Percentiles rank a stretch among this genome's conserved stretches.
Conservation (phyloP, 23 red algal genomes). For the Agarophyton chilense region DNA sequence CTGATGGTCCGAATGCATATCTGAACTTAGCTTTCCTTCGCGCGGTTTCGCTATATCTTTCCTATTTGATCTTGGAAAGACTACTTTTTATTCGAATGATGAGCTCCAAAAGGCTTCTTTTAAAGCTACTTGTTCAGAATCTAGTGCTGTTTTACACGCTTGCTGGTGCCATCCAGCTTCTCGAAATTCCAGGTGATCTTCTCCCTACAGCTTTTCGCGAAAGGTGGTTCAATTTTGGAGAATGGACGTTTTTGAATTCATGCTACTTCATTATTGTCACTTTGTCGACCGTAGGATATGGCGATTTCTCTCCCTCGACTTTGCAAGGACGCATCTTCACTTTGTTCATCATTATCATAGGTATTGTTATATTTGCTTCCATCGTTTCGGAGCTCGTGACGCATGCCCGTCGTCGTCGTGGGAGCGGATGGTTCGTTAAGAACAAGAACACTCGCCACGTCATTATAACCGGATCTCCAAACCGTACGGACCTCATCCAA, state of each 20-base stretch:
- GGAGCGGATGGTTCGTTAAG: conserved; percentile 73
- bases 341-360: conserved; percentile 76
- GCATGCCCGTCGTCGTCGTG: conserved; percentile 51
- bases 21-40: conserved; percentile 75
- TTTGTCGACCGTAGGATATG: conserved; percentile 81
- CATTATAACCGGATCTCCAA: conserved; percentile 72
- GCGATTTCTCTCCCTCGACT: conserved; percentile 72
- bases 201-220: conserved; percentile 21
- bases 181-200: conserved; percentile 70
- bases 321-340: conserved; percentile 75
- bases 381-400: conserved; percentile 54
- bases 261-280: conserved; percentile 87
- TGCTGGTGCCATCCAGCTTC: conserved; percentile 65
- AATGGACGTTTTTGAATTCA: conserved; percentile 69
- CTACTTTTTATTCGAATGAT: conserved; percentile 42
- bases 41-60: conserved; percentile 28
- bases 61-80: conserved; percentile 36
- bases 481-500: conserved; percentile 57
- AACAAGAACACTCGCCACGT: conserved; percentile 68
- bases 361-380: conserved; percentile 71
- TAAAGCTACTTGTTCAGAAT: conserved; percentile 41
- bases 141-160: conserved; percentile 69
- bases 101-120: conserved; percentile 56
- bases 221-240: conserved; percentile 53
- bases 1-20: conserved; percentile 39